Evolutionary conservation across 768 basidiomycete species (phyloP), one percentile per base, ranked within the genome.

Genomic region (Boletus rubroflammeus): DNA sequence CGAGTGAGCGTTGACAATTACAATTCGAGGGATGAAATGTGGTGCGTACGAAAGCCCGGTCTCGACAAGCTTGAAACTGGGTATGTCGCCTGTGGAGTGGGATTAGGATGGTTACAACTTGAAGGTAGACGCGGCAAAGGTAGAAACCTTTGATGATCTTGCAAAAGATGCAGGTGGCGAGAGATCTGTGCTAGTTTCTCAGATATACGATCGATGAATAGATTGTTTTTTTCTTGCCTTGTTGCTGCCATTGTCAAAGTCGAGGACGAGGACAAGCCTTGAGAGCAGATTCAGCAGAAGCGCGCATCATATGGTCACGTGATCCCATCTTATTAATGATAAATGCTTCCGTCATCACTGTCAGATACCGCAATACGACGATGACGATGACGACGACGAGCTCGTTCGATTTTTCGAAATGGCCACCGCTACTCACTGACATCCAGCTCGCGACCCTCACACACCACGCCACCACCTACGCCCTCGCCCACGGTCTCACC

Each of bases 131-230:
- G 13, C n/a, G 25, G 10, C 7, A 2, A 55, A 35, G 35, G 25
- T 34, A 59, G 71, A 26, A 43, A 84, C 93, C 90, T 75, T 90
- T 90, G 75, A 94, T 81, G 71, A 98, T 97, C 76, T 87, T 97
- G 81, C 96, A 98, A 76, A 97, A 98, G 64, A 98, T 73, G 72
- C 94, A 97, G 23, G 69, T 71, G 6, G 83, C 78, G 48, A 87
- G 76, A 45, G 75, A 74, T 63, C 86, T 86, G 52, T 48, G 14
- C 6, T 2, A 11, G 3, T 0, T n/a, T 3, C 3, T 68, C n/a
- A 56, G 44, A 19, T 3, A 21, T 3, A 29, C n/a, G 0, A 0
- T 14, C 36, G 6, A 14, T 0, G 5, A 1, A 23, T 5, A 11
- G n/a, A 21, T n/a, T 1, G 26, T 14, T 6, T 26, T 14, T 6